Evolutionary conservation across 441 rosid genomes (phyloP), one percentile per base, ranked within the genome.

Genomic region (Adansonia rubrostipa): DNA sequence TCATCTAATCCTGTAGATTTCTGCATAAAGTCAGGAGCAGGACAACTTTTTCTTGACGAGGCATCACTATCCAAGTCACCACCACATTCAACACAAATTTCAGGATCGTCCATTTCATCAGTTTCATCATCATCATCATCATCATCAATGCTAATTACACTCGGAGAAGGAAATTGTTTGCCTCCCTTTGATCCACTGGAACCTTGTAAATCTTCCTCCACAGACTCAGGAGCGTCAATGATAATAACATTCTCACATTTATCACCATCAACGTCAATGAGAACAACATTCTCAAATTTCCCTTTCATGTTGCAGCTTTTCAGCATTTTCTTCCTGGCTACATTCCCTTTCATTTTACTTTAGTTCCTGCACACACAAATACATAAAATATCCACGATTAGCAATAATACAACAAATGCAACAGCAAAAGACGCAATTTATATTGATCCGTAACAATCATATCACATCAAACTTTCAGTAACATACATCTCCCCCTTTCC

Each of bases 81-180:
- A 33, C 17, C 81, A 69, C 77, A 63, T 19, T 84, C 77, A 58
- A 17, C 65, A 79, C 80, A 78, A 74, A 77, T 66, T 77, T 82
- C 86, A n/a, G 80, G 81, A 76, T 77, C 77, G 4, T 76, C 78
- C 64, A 64, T 86, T 78, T 71, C 67, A 80, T 83, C 84, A 54
- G 76, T 74, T 78, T 87, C 87, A 5, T 28, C 33, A 28, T 28
- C 33, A 28, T 28, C 33, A 28, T 47, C 66, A 28, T 62, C 67
- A 51, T 92, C 97, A 60, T 92, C 96, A 83, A 92, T 84, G 81
- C 84, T 83, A 81, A 94, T 90, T 47, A 91, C 82, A 14, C 82
- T 80, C 17, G 48, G 79, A 74, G 75, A 79, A 57, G 86, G 81
- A 42, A 82, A 80, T 17, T 77, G 73, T 60, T 80, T 79, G 48